Percentiles rank a stretch among this genome's conserved stretches.
Evolutionary conservation across 148 eudicot genomes (phyloP).

Genomic region (Tetragonia tetragonoides): DNA sequence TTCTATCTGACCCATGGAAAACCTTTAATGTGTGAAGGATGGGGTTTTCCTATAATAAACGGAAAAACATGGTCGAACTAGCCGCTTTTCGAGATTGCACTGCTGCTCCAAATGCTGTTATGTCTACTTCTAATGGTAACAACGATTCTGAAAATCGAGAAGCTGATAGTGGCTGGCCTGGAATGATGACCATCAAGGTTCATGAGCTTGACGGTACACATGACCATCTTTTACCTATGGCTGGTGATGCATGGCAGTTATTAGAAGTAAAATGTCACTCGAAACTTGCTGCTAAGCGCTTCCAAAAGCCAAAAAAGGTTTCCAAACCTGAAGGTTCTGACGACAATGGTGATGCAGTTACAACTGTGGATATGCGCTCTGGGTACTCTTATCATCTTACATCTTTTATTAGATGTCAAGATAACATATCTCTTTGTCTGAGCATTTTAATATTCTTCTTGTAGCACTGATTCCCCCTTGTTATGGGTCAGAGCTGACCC

Average conservation of each 20-base stretch:
- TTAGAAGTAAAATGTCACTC: constrained; percentile 95
- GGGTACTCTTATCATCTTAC: constrained; percentile 45
- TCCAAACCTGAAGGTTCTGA: constrained; percentile 90
- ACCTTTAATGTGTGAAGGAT: constrained; percentile 48
- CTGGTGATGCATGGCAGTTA: constrained; percentile 94
- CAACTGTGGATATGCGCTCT: constrained; percentile 60
- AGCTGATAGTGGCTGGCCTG: constrained; percentile 91
- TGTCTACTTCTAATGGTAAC: constrained; percentile 38
- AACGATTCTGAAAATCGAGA: constrained; percentile 69
- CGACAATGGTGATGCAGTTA: constrained; percentile 69
- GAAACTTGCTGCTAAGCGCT: constrained; percentile 84
- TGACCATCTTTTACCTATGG: constrained; percentile 97
- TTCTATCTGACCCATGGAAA: constrained; percentile 12
- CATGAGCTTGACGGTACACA: constrained; percentile 98
- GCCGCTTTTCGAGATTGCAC: constrained; percentile 87
- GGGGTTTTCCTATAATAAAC: constrained; percentile 92
- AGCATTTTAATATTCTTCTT: constrained; percentile 20
- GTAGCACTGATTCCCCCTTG: constrained; percentile 85
- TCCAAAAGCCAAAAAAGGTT: constrained; percentile 79
- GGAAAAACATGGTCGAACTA: constrained; percentile 84
- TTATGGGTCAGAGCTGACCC: constrained; percentile 97
- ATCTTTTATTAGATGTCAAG: neutral
- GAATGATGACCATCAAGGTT: constrained; percentile 97
- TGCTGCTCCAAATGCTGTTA: constrained; percentile 45
- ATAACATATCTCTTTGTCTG: neutral